Base-by-base conservation (phyloP, 805 yeast genomes). In the Candida pini region DNA sequence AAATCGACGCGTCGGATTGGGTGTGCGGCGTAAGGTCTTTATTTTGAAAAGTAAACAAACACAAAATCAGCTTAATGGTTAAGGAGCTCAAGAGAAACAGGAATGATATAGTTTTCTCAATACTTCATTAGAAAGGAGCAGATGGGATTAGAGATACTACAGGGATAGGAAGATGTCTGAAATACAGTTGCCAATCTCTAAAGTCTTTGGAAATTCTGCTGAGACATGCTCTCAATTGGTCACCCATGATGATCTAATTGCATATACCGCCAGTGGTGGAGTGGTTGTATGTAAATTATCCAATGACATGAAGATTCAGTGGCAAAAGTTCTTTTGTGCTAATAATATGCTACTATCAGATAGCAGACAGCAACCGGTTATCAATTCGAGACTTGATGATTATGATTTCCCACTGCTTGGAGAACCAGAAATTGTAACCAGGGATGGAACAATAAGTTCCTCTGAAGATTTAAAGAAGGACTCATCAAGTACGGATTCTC, bases 241-340 rank as follows among this genome's bases (percentile, higher is more conserved):
- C 9, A 58, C 66, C 2, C 62, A 62, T 16, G 64, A 53, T 12
- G 57, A 67, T 38, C 35, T 61, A 4, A 49, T 76, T 16, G 81
- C 77, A 0, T 76, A 75, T 45, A 64, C 69, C 4, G 79, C 79
- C 9, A 70, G 78, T 39, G 78, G 78, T 16, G 81, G 81, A 4
- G 79, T 75, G 4, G 77, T 75, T 9, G 76, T 74, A 1, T 57
- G 71, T 29, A 48, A 57, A 14, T 35, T 50, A 9, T 36, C 68
- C 2, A 44, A 54, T 12, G 37, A 39, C 4, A 36, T 43, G 28
- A 33, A 29, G 28, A 42, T 56, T 0, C 34, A 36, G 10, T 41
- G 57, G 37, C 79, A 72, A 44, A 53, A 75, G 39, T 72, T 75
- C 47, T 72, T 68, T 51, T 71, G 76, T 55, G 79, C 79, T 13